A percentile compares a stretch with the other conserved stretches of the same genome.
Evolutionary conservation across 371 early-diverging fungal species (phyloP).

Genomic region (Smittium culicis): DNA sequence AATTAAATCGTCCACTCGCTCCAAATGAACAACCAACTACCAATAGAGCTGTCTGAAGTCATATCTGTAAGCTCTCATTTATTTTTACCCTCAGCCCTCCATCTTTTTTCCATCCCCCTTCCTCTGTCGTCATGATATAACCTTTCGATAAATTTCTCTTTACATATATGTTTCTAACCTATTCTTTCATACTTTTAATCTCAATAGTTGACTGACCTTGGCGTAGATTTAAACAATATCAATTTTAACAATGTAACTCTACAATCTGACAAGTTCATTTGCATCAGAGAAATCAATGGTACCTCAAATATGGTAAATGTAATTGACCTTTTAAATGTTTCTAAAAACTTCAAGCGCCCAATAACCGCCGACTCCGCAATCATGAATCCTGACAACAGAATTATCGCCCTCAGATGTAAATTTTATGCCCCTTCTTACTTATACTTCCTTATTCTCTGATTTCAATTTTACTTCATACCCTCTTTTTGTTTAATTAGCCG

Average conservation of each 20-base stretch:
- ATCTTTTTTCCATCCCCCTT: neutral
- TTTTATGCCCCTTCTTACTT: neutral
- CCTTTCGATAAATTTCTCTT: neutral
- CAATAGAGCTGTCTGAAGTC: conserved; percentile 9
- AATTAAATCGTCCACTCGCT: too few species aligned
- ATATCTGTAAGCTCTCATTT: neutral
- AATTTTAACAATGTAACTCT: conserved; percentile 93
- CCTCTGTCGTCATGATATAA: neutral
- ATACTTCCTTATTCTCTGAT: neutral
- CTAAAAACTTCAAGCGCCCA: conserved; percentile 71
- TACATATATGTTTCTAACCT: neutral
- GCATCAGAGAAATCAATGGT: conserved; percentile 83
- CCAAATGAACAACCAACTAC: conserved; percentile 12
- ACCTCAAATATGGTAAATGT: conserved; percentile 82
- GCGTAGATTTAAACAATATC: conserved; percentile 81
- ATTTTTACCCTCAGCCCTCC: too few species aligned
- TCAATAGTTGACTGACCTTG: conserved; percentile 81
- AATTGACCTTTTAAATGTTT: conserved; percentile 74
- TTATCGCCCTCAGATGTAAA: conserved; percentile 67
- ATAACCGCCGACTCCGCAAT: conserved; percentile 97
- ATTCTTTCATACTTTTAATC: too few species aligned
- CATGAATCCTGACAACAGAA: conserved; percentile 85
- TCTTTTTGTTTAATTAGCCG: conserved; percentile 66
- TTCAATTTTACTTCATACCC: neutral
- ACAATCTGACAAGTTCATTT: conserved; percentile 94